Percentiles rank a stretch among this genome's conserved stretches.
These are phyloP conservation scores for Cryomyces minteri DNA, from an alignment of 495 filamentous ascomycete genomes.

Conservation along the genomic window DNA sequence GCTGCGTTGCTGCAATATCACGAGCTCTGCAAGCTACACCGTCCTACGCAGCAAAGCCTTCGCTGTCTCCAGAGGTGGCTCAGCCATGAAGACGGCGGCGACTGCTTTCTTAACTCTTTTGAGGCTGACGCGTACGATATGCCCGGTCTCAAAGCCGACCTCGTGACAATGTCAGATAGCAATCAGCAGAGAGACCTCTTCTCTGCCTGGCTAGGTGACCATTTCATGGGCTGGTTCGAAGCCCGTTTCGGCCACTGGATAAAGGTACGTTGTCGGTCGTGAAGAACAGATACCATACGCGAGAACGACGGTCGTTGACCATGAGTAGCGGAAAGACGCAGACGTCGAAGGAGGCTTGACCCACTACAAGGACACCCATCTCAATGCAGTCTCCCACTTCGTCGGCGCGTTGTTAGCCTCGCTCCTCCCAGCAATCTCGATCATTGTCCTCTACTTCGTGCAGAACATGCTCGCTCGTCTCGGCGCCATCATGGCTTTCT, in stretches of 20 bases:
- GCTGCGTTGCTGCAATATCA: neutral
- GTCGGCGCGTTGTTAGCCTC: conserved; percentile 7
- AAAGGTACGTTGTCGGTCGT: neutral
- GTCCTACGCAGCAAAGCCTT: neutral
- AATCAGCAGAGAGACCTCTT: neutral
- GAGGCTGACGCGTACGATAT: neutral
- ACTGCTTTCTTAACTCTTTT: neutral
- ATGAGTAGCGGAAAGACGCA: neutral
- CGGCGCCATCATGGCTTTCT: conserved; percentile 7
- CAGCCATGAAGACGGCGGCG: neutral
- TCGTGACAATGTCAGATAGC: neutral
- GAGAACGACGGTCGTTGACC: neutral
- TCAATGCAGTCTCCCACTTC: conserved; percentile 2
- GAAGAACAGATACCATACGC: neutral
- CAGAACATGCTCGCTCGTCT: conserved; percentile 7
- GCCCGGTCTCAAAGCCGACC: neutral
- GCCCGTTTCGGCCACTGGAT: neutral
- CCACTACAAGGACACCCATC: neutral
- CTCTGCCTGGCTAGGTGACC: neutral
- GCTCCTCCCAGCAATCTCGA: conserved; percentile 3
- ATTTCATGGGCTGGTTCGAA: neutral
- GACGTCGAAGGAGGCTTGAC: neutral
- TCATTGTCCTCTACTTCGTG: conserved; percentile 1
- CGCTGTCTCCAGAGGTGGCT: neutral
- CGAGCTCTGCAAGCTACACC: neutral